Evolutionary conservation across 768 basidiomycete genomes (phyloP), one percentile per base, ranked within the genome.

Genomic region (Clitopilus passeckerianus): DNA sequence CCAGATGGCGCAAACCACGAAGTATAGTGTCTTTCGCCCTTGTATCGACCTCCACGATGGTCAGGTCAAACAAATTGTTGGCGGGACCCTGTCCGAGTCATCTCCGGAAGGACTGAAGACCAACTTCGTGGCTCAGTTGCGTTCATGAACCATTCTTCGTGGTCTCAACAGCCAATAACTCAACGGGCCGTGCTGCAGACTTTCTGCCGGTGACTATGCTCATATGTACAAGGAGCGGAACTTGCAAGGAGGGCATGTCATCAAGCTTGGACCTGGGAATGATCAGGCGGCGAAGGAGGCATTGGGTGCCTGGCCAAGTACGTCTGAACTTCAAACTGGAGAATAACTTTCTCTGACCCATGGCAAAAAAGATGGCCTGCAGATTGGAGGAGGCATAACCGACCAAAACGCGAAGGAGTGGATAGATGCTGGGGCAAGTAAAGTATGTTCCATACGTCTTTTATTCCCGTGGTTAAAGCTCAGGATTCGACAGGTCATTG

Each of bases 41-140:
- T 99, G 97, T 71, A 98, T 99, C 66, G 97, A 99, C 73, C 83
- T 99, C 15, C 97, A 99, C 74, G 83, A 88, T 60, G 97, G 97
- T 5, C 81, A 93, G 66, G 97, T 99, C 59, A 98, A 98, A 75
- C 97, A 99, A 74, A 98, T 99, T 57, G 92, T 99, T 14, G 97
- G 97, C 44, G 93, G 95, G 3, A 95, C 94, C 4, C 80, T 99
- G 30, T 91, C 90, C 18, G 89, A 93, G 55, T 65, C 72, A 22
- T 70, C 82, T 34, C 83, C 89, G 6, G 74, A 78, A 22, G 70
- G 69, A 41, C 78, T 97, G 64, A 84, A 82, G 71, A 95, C 93
- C 20, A 98, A 99, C 71, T 98, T 95, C 68, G 86, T 97, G 44
- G 86, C 95, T 61, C 91, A 85, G 95, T 89, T 20, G 59, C 23